Base-by-base conservation (phyloP, 2,329 filamentous ascomycete species). In the Phialocephala subalpina region DNA sequence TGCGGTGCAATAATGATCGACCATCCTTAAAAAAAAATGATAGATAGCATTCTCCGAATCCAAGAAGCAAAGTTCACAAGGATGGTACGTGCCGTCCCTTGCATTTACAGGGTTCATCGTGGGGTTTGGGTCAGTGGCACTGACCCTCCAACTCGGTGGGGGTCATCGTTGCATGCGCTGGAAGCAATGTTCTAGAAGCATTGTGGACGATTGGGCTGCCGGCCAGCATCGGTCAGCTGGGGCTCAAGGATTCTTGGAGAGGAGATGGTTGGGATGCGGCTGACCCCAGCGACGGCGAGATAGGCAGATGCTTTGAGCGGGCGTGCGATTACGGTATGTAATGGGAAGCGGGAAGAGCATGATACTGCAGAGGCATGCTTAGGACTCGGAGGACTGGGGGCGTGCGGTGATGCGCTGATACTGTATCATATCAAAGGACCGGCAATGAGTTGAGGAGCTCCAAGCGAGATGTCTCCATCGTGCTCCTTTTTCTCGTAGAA, bases 111-210 rank as follows among this genome's bases (percentile, higher is more conserved):
- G 49, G 49, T 12, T 11, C 14, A 3, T 27, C 49, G 49, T 53
- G 49, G 49, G 49, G 49, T 49, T 8, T 49, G 45, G 45, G 49
- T 29, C 27, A 18, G 49, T 53, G 49, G n/a, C n/a, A n/a, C n/a
- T n/a, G n/a, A n/a, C n/a, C n/a, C n/a, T n/a, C n/a, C n/a, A n/a
- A n/a, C n/a, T n/a, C n/a, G n/a, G n/a, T n/a, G 49, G 49, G 49
- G 49, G 22, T n/a, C n/a, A 42, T 18, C 45, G 45, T 4, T 49
- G 45, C 45, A 49, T 49, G 11, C 42, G 42, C n/a, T 49, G 49
- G 49, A 38, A 55, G 25, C 2, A 57, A 57, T 33, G 55, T 57
- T 57, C 55, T 57, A 57, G 55, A 57, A 57, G 29, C 18, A 20
- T 57, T 57, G 55, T 36, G 33, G 55, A 38, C 29, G 9, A 57